Conservation (phyloP, 176 grass and related monocot genomes). For the Aegilops umbellulata region DNA sequence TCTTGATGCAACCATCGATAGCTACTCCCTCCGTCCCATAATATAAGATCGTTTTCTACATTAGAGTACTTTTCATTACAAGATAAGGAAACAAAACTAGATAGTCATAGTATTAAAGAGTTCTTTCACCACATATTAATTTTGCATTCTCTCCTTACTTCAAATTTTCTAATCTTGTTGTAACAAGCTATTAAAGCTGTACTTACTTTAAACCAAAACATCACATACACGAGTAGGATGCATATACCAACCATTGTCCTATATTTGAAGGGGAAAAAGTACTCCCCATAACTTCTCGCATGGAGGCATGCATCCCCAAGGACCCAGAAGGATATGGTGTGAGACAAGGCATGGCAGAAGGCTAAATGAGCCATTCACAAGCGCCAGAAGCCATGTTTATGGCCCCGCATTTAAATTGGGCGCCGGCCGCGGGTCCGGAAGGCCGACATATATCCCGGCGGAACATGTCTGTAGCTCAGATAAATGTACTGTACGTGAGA, state of each 20-base stretch:
- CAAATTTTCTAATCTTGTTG: not conserved
- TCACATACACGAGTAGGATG: not conserved
- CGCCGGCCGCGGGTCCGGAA: not conserved
- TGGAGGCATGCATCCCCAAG: not conserved
- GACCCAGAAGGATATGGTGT: not conserved
- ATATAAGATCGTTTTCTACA: too few species aligned
- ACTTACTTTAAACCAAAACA: not conserved
- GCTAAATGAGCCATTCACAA: not conserved
- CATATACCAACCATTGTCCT: not conserved
- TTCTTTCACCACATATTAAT: not conserved
- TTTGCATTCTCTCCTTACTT: not conserved
- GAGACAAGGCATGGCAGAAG: constrained; percentile 1
- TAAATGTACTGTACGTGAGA: not conserved
- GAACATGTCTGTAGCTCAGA: constrained; percentile 23
- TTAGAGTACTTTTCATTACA: too few species aligned
- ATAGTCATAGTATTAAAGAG: not conserved
- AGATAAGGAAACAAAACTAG: too few species aligned
- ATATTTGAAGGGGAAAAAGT: not conserved
- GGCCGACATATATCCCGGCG: constrained; percentile 32
- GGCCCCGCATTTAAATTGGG: constrained; percentile 1
- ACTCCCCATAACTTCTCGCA: not conserved
- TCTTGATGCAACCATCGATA: too few species aligned
- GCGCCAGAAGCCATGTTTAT: not conserved
- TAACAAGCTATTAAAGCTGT: not conserved
- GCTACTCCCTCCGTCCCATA: too few species aligned